Conservation (phyloP, 1,284 basidiomycete species). For the Gomphus bonarii region DNA sequence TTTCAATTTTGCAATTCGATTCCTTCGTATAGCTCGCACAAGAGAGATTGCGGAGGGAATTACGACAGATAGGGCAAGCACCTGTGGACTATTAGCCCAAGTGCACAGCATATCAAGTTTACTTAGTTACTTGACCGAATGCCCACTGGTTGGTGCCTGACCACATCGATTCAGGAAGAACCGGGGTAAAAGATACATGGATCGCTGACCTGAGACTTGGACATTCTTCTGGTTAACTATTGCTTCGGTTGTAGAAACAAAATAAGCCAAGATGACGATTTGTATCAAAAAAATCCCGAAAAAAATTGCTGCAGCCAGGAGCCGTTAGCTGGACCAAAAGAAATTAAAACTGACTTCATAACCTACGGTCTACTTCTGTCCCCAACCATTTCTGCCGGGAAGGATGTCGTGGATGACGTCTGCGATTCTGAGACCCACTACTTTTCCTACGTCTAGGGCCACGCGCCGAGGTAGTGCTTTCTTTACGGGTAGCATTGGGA, state of each 20-base stretch:
- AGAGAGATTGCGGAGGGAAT: slow-evolving; percentile 26
- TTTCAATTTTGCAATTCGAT: not conserved
- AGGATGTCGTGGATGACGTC: not conserved
- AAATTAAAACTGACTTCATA: not conserved
- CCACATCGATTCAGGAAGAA: slow-evolving; percentile 1
- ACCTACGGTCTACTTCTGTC: slow-evolving; percentile 22
- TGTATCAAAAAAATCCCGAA: slow-evolving; percentile 28
- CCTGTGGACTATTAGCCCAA: slow-evolving; percentile 14
- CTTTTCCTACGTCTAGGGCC: slow-evolving; percentile 14
- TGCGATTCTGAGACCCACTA: not conserved
- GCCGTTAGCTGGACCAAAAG: not conserved
- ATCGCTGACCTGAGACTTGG: slow-evolving; percentile 2
- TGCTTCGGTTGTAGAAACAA: slow-evolving; percentile 28
- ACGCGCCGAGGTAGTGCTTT: not conserved
- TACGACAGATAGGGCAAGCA: slow-evolving; percentile 26
- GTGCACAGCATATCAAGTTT: not conserved
- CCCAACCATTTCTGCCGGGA: slow-evolving; percentile 23
- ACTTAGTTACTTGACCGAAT: slow-evolving; percentile 23
- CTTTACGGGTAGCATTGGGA: not conserved
- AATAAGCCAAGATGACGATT: slow-evolving; percentile 28
- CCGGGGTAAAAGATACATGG: not conserved
- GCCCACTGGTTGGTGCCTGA: slow-evolving; percentile 19
- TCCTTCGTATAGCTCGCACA: slow-evolving; percentile 16
- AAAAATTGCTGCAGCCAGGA: slow-evolving; percentile 22
- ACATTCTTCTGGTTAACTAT: slow-evolving; percentile 23